Percentiles rank a stretch among this genome's conserved stretches.
phyloP scores from a whole-genome alignment of 495 filamentous ascomycete species.

The Neurospora sp. region DNA sequence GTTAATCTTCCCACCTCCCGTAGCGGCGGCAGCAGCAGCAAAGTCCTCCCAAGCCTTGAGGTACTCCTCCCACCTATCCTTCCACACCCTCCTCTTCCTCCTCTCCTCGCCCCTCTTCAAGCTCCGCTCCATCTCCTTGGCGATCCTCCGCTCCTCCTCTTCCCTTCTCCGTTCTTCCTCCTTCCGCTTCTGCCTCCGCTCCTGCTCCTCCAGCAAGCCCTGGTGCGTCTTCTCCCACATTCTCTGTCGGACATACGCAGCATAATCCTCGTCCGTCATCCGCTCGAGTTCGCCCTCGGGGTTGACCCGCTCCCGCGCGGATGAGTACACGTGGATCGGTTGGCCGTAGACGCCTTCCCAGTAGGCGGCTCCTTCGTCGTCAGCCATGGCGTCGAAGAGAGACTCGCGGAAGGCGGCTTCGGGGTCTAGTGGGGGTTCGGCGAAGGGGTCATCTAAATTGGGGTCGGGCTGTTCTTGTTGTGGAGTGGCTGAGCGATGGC shows the following conservation, averaged over 20 bases:
- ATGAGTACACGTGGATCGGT: constrained; percentile 50
- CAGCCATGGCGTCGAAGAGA: constrained; percentile 97
- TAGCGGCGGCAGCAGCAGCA: neutral
- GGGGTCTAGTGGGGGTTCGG: constrained; percentile 47
- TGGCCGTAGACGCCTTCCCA: constrained; percentile 95
- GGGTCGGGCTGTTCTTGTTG: constrained; percentile 13
- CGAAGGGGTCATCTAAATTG: constrained; percentile 35
- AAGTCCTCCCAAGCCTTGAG: constrained; percentile 45
- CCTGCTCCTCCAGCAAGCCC: constrained; percentile 46
- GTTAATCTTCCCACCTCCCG: constrained; percentile 29
- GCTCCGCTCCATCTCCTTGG: constrained; percentile 36
- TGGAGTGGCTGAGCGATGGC: constrained; percentile 20
- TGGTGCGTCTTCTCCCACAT: constrained; percentile 92
- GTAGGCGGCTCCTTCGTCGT: constrained; percentile 91
- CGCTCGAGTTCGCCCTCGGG: constrained; percentile 55
- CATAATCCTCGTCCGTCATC: constrained; percentile 90
- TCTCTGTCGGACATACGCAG: constrained; percentile 64
- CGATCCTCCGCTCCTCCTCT: constrained; percentile 39
- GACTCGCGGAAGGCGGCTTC: constrained; percentile 80
- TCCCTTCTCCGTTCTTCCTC: constrained; percentile 27
- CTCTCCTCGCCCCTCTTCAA: constrained; percentile 40
- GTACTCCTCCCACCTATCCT: constrained; percentile 55
- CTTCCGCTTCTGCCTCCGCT: constrained; percentile 29
- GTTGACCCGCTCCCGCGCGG: constrained; percentile 16
- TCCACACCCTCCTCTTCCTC: constrained; percentile 25